Base-by-base conservation (phyloP, 345 rosid genomes). In the Euphorbia tirucalli region DNA sequence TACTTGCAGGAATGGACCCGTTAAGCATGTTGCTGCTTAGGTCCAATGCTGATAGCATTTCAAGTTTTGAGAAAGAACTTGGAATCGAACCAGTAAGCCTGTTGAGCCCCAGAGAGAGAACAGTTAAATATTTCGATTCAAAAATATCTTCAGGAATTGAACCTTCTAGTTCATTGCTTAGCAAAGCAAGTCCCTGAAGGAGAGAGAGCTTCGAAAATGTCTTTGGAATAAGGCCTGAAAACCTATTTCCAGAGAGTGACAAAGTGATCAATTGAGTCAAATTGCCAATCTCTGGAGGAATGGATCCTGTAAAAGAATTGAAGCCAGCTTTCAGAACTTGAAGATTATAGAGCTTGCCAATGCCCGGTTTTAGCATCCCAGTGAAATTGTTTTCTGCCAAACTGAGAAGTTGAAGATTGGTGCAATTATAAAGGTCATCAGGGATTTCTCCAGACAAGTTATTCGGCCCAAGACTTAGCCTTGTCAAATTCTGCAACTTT, bases 371-470 rank as follows among this genome's bases (percentile, higher is more conserved):
- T 41, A 93, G 67, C 27, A 70, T 11, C 65, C 97, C 97, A 18
- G 76, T 87, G 65, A 93, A 83, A 64, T 84, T 82, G 81, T 88
- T 93, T 21, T 54, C 31, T 13, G 76, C 66, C 80, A 89, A 71
- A 71, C 63, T 72, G 27, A 88, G 74, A 31, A 0, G 0, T 14
- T 3, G 58, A 54, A 91, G 73, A 52, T 83, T 77, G 69, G 91
- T 82, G 78, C 96, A 91, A 65, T 88, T 83, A 82, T 84, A 93
- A 71, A 91, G 88, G 48, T 89, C 96, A 71, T 83, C 88, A 10
- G 97, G 93, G 43, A 93, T 85, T 69, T 88, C 92, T 28, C 97
- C 96, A 3, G 87, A 78, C 61, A 93, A 65, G 44, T 32, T 72
- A 71, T 89, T 93, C 10, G 11, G 5, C 8, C 74, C 85, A 1